These are phyloP conservation scores for Pistacia vera DNA, from an alignment of 345 rosid species.

Conservation along the genomic window DNA sequence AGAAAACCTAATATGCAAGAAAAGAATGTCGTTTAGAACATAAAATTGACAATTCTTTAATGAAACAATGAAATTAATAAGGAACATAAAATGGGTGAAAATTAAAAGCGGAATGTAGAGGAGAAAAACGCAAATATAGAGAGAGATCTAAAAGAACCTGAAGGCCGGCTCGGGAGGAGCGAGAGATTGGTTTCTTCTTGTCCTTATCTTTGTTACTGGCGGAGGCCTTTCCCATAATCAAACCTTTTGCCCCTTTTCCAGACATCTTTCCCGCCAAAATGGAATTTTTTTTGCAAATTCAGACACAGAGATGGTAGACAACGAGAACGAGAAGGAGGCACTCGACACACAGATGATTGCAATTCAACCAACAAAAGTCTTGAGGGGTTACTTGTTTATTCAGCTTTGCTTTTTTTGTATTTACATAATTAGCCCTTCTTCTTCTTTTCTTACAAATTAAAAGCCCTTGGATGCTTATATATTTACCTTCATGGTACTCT, in stretches of 20 bases:
- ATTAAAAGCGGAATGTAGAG: neutral
- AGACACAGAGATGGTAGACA: neutral
- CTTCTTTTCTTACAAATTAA: neutral
- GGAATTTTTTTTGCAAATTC: too few relatives aligned
- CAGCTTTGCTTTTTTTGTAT: neutral
- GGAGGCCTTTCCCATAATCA: constrained; percentile 47
- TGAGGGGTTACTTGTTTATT: neutral
- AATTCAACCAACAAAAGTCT: neutral
- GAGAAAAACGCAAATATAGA: neutral
- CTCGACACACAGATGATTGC: neutral
- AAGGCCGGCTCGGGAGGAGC: constrained; percentile 85
- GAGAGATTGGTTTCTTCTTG: constrained; percentile 74
- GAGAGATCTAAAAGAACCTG: constrained; percentile 49
- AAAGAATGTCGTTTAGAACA: neutral
- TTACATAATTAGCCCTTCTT: constrained; percentile 13
- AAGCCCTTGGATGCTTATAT: neutral
- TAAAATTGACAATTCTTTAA: neutral
- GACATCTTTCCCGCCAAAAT: constrained; percentile 48
- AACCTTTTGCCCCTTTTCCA: constrained; percentile 65
- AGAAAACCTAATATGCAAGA: neutral
- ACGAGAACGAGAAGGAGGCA: neutral
- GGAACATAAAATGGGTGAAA: neutral
- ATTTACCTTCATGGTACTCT: neutral
- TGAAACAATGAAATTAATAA: neutral
- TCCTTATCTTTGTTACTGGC: constrained; percentile 47